A percentile compares a stretch with the other conserved stretches of the same genome.
phyloP scores from a whole-genome alignment of 805 yeast genomes.

The Candida peoriensis region DNA sequence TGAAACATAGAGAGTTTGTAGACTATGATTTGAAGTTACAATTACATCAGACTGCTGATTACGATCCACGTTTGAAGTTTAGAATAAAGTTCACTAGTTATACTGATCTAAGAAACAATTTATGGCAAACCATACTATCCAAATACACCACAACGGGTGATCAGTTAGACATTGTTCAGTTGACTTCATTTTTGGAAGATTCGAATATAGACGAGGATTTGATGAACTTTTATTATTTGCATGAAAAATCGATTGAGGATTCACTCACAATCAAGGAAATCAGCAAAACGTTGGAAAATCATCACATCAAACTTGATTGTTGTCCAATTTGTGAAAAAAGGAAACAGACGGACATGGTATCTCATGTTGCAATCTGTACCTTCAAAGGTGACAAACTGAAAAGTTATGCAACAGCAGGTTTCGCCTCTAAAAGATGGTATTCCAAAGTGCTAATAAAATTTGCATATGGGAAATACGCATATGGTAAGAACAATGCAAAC shows the following conservation, averaged over 20 bases:
- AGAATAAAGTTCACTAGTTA: slow-evolving; percentile 67
- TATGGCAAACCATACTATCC: slow-evolving; percentile 63
- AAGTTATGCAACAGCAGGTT: slow-evolving; percentile 69
- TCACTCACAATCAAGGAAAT: slow-evolving; percentile 51
- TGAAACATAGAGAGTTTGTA: slow-evolving; percentile 21
- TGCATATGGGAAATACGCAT: slow-evolving; percentile 79
- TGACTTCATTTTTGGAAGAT: slow-evolving; percentile 54
- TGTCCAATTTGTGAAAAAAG: slow-evolving; percentile 81
- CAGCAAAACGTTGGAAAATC: slow-evolving; percentile 43
- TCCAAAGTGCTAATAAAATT: slow-evolving; percentile 75
- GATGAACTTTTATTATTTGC: slow-evolving; percentile 11
- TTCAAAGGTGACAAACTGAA: slow-evolving; percentile 70
- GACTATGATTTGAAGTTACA: slow-evolving; percentile 33
- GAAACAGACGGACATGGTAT: slow-evolving; percentile 67
- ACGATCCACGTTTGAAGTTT: slow-evolving; percentile 51
- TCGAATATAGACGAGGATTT: slow-evolving; percentile 19
- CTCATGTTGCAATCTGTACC: slow-evolving; percentile 85
- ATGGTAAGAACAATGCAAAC: slow-evolving; percentile 90
- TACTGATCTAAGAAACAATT: slow-evolving; percentile 52
- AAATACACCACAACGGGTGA: slow-evolving; percentile 37
- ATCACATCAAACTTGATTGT: slow-evolving; percentile 31
- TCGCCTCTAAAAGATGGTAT: slow-evolving; percentile 88
- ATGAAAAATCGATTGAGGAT: slow-evolving; percentile 26
- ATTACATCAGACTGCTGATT: slow-evolving; percentile 23
- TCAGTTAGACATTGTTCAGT: slow-evolving; percentile 43